These are phyloP conservation scores for Neoboletus magnificus DNA, from an alignment of 768 basidiomycete species.

Conservation along the genomic window DNA sequence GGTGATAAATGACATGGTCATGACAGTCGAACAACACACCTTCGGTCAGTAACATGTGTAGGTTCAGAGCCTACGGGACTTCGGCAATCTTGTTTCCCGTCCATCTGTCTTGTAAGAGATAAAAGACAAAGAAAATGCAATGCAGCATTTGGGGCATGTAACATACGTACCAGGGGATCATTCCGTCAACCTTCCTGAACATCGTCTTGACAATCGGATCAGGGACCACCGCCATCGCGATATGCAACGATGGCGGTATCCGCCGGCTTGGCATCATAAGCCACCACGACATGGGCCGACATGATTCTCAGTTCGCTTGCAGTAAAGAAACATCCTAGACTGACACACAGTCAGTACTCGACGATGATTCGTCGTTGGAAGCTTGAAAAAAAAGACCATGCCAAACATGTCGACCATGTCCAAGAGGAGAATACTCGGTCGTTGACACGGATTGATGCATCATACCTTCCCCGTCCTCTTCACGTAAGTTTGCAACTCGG, in stretches of 20 bases:
- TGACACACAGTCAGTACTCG: not conserved
- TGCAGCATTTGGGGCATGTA: not conserved
- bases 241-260: not conserved
- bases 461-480: not conserved
- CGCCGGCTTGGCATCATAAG: not conserved
- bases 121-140: not conserved
- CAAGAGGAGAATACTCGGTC: not conserved
- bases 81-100: not conserved
- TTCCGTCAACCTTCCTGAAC: not conserved
- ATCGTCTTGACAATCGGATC: not conserved
- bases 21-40: not conserved
- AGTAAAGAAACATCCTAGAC: slow-evolving; percentile 15
- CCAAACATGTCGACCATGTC: not conserved
- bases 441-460: not conserved
- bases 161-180: not conserved
- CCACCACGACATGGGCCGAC: slow-evolving; percentile 8
- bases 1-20: not conserved
- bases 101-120: too few species aligned
- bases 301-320: slow-evolving; percentile 8
- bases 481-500: not conserved
- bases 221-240: not conserved
- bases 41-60: not conserved
- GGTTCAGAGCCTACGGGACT: not conserved
- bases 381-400: not conserved
- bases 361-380: too few species aligned